Base-by-base conservation (phyloP, 1,284 basidiomycete genomes). In the Naganishia sp. region DNA sequence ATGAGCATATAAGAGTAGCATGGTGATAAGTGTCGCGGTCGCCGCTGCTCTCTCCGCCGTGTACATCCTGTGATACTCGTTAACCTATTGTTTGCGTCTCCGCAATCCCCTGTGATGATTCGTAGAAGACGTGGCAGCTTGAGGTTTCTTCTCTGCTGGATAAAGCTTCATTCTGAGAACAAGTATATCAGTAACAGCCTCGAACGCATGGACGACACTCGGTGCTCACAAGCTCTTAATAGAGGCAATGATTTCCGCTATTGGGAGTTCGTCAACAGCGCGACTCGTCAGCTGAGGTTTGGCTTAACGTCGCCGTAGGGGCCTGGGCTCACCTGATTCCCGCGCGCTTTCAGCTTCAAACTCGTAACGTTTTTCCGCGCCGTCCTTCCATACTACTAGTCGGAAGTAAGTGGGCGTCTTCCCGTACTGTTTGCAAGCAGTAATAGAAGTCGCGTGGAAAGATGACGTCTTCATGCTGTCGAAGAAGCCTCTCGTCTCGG, bases 291-390 rank as follows among this genome's bases (percentile, higher is more conserved):
- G 33, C 28, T 18, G 7, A 42, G 28, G 23, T 15, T 23, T 10
- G 21, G 49, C 21, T 6, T 18, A 10, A 10, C 5, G 15, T 33
- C 16, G 28, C 13, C 4, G 36, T 16, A 15, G 13, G 11, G 23
- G 6, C 9, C 5, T 28, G 7, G 3, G 42, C 88, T 74, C 74
- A 90, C 90, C 85, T 31, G 94, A 93, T 66, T 88, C 78, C 74
- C 87, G 87, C 0, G 88, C 83, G 72, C 84, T 92, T 78, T 96
- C 94, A 0, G 94, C 94, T 79, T 99, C 96, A 76, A 98, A 97
- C 74, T 99, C 95, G 76, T 98, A 99, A 42, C 94, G 84, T 82
- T 99, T 99, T 68, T 83, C 80, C 42, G 86, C 85, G 11, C 85
- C 84, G 55, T 89, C 87, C 49, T 87, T 81, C 74, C 84, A 84